These are phyloP conservation scores for sorghum (Sorghum bicolor) DNA, from an alignment of 176 grass and related monocot species.

Conservation along the genomic window DNA sequence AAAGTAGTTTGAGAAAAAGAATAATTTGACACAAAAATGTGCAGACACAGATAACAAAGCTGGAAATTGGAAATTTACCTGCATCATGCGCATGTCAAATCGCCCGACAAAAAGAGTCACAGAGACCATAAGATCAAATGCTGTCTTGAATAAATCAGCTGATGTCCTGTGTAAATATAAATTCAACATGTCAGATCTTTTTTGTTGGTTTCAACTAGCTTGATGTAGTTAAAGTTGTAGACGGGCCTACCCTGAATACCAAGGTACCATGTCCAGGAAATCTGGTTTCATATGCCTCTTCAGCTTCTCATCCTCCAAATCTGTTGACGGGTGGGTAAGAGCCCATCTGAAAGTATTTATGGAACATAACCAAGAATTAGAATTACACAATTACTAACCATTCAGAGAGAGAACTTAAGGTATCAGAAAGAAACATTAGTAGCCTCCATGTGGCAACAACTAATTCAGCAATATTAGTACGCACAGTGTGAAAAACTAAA, in stretches of 20 bases:
- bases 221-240: not conserved
- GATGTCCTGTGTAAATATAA: constrained; percentile 69
- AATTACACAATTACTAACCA: not conserved
- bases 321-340: constrained; percentile 62
- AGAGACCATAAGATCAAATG: constrained; percentile 93
- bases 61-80: constrained; percentile 42
- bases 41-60: constrained; percentile 6
- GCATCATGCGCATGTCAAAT: constrained; percentile 99
- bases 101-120: constrained; percentile 97
- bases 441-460: not conserved
- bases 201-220: constrained; percentile 21
- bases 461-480: constrained; percentile 1
- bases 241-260: constrained; percentile 89
- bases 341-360: constrained; percentile 70
- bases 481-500: constrained; percentile 18
- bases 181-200: constrained; percentile 34
- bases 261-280: constrained; percentile 98
- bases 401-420: not conserved
- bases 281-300: constrained; percentile 89
- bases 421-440: not conserved
- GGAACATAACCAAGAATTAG: constrained; percentile 18
- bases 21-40: not conserved
- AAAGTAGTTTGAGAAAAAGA: constrained; percentile 25
- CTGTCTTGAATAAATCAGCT: constrained; percentile 98
- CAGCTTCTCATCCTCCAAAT: constrained; percentile 69